phyloP scores from a whole-genome alignment of 805 yeast genomes.

The Jamesozyma jinghongensis region DNA sequence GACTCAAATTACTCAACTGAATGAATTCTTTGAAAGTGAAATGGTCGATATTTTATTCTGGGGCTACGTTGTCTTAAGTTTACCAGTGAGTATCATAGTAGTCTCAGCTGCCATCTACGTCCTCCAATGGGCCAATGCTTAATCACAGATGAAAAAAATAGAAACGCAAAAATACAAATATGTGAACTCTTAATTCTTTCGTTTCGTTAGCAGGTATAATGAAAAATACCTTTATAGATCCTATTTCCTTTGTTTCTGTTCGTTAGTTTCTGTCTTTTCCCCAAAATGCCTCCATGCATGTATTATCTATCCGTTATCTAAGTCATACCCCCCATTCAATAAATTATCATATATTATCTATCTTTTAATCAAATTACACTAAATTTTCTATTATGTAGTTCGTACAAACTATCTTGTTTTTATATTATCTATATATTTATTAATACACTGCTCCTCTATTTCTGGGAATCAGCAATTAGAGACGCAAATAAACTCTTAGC shows the following conservation, averaged over 20 bases:
- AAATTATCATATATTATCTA: background rate
- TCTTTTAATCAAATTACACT: background rate
- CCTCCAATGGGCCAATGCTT: constrained; percentile 33
- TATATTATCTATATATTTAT: background rate
- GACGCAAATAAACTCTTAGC: constrained; percentile 39
- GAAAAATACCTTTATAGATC: no score
- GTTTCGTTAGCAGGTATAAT: no score
- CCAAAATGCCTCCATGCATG: background rate
- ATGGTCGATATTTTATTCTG: constrained; percentile 77
- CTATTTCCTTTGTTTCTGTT: no score
- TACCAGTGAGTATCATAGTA: constrained; percentile 66
- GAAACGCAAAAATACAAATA: no score
- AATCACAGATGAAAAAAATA: no score
- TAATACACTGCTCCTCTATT: constrained; percentile 11
- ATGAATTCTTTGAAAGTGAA: constrained; percentile 66
- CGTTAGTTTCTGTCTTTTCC: no score
- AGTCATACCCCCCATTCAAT: no score
- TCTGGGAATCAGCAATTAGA: constrained; percentile 39
- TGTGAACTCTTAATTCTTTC: no score
- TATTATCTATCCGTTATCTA: background rate
- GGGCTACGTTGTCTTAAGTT: constrained; percentile 69
- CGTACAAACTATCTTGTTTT: background rate
- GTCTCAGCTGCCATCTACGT: constrained; percentile 56
- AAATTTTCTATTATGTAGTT: no score
- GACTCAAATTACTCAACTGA: constrained; percentile 71